Percentiles rank a stretch among this genome's conserved stretches.
Conservation (phyloP, 345 rosid genomes). For the Erodium maritimum region DNA sequence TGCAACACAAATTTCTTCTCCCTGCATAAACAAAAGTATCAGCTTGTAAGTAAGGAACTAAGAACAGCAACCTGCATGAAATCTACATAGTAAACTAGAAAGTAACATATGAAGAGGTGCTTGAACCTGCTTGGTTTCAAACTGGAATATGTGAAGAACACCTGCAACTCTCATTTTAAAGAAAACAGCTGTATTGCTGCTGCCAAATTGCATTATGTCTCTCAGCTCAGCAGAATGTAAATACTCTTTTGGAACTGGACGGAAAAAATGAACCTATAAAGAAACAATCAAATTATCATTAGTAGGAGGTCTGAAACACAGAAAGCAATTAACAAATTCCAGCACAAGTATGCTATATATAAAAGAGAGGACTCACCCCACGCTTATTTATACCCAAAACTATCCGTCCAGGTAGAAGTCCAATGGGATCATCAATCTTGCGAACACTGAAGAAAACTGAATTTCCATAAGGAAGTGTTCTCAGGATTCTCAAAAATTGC, state of each 20-base stretch:
- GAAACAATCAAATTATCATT: neutral
- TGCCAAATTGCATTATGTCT: constrained; percentile 99
- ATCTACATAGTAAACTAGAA: neutral
- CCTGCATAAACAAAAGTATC: constrained; percentile 29
- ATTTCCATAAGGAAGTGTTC: constrained; percentile 82
- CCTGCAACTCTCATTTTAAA: constrained; percentile 99
- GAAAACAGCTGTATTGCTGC: constrained; percentile 94
- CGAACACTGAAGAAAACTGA: constrained; percentile 89
- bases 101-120: neutral
- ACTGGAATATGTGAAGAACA: constrained; percentile 92
- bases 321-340: neutral
- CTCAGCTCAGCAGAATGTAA: constrained; percentile 89
- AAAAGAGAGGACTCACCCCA: constrained; percentile 45
- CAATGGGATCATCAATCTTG: constrained; percentile 97
- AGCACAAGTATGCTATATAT: neutral
- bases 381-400: constrained; percentile 93
- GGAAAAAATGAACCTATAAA: constrained; percentile 81
- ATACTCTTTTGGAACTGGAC: constrained; percentile 96
- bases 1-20: constrained; percentile 98
- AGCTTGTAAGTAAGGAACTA: neutral
- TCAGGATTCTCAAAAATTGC: constrained; percentile 72
- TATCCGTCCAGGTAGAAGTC: constrained; percentile 85
- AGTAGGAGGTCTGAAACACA: neutral
- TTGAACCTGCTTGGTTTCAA: constrained; percentile 92
- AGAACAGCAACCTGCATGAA: neutral